Conservation (phyloP, 2,329 filamentous ascomycete genomes). For the Hypoxylon sp. region DNA sequence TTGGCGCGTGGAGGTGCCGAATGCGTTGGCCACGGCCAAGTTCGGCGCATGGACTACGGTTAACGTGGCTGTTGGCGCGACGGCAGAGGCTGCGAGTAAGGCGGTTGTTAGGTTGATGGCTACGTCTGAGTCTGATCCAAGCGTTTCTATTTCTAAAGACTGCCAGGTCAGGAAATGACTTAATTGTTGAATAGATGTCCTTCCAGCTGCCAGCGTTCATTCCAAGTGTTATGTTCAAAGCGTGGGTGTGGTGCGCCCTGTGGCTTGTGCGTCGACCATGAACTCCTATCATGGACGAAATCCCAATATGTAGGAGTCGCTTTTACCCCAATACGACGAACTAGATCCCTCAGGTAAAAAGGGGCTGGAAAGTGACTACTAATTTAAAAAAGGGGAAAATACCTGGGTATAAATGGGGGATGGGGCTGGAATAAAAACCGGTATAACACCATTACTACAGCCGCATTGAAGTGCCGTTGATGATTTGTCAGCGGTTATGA, state of each 20-base stretch:
- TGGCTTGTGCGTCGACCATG: not conserved
- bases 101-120: constrained; percentile 61
- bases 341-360: no score
- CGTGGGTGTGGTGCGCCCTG: not conserved
- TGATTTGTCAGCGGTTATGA: not conserved
- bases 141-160: constrained; percentile 50
- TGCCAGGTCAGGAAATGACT: constrained; percentile 55
- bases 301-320: no score
- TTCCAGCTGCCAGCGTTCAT: not conserved
- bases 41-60: constrained; percentile 59
- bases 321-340: no score
- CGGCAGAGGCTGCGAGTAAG: constrained; percentile 51
- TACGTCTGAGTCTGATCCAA: constrained; percentile 62
- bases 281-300: no score
- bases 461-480: not conserved
- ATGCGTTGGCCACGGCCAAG: constrained; percentile 59
- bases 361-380: no score
- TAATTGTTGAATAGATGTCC: not conserved
- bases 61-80: constrained; percentile 60
- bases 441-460: no score
- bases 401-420: no score
- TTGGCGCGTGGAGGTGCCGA: constrained; percentile 63
- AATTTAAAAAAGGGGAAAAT: no score
- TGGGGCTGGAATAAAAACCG: no score
- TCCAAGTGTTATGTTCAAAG: not conserved